phyloP scores from a whole-genome alignment of 2,329 filamentous ascomycete genomes.

The Capronia coronata region DNA sequence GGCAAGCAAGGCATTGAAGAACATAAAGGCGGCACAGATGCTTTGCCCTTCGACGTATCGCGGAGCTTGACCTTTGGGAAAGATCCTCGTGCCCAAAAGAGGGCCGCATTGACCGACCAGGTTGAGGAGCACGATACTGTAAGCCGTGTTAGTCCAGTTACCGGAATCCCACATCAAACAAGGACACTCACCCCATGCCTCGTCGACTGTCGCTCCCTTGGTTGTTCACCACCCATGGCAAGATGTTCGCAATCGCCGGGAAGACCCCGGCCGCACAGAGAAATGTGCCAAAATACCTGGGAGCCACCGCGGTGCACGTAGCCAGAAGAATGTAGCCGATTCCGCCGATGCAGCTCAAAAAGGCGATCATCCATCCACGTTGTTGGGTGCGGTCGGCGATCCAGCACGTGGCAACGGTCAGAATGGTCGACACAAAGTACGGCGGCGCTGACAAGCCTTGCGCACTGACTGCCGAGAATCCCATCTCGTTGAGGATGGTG shows the following conservation, averaged over 20 bases:
- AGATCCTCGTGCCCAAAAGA: slow-evolving; percentile 59
- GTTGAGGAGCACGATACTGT: slow-evolving; percentile 56
- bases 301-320: slow-evolving; percentile 45
- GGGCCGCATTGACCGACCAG: slow-evolving; percentile 75
- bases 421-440: slow-evolving; percentile 60
- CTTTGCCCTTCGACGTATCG: slow-evolving; percentile 59
- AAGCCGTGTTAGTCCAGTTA: not conserved
- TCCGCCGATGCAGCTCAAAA: slow-evolving; percentile 52
- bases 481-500: slow-evolving; percentile 59
- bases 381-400: slow-evolving; percentile 61
- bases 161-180: not conserved
- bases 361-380: slow-evolving; percentile 54
- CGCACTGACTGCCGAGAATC: slow-evolving; percentile 59
- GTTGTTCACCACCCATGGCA: slow-evolving; percentile 58
- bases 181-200: slow-evolving; percentile 17
- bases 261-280: slow-evolving; percentile 58
- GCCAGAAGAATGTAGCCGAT: slow-evolving; percentile 62
- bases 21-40: slow-evolving; percentile 58
- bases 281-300: slow-evolving; percentile 49
- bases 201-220: slow-evolving; percentile 23
- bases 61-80: slow-evolving; percentile 53
- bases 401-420: slow-evolving; percentile 56
- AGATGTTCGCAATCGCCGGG: slow-evolving; percentile 61
- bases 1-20: slow-evolving; percentile 25
- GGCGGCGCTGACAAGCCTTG: slow-evolving; percentile 68